Percentiles rank a stretch among this genome's conserved stretches.
Evolutionary conservation across 371 early-diverging fungal species (phyloP).

Genomic region (Haplosporangium sp.): DNA sequence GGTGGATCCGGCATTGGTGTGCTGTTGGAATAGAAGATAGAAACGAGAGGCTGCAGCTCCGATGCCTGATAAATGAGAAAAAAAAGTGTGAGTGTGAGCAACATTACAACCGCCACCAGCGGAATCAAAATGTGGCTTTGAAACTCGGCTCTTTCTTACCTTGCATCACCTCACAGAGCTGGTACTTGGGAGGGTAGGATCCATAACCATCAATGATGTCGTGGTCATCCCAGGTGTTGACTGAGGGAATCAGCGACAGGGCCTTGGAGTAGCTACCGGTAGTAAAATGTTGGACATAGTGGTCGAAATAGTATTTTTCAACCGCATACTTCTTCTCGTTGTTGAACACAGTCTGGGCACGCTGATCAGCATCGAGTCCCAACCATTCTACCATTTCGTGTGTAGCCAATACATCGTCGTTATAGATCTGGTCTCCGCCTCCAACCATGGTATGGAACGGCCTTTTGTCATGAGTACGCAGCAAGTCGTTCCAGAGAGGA

Average conservation of each 20-base stretch:
- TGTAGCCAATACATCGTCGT: constrained; percentile 69
- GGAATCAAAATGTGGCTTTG: background rate
- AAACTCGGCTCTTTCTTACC: constrained; percentile 24
- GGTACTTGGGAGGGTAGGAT: constrained; percentile 85
- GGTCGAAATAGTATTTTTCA: constrained; percentile 80
- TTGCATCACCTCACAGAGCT: constrained; percentile 70
- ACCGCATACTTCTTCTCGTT: constrained; percentile 66
- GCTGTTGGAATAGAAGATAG: constrained; percentile 89
- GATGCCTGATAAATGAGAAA: constrained; percentile 59
- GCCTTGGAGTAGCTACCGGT: constrained; percentile 71
- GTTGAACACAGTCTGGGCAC: constrained; percentile 61
- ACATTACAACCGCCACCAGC: background rate
- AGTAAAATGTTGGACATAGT: constrained; percentile 78
- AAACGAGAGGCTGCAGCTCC: constrained; percentile 76
- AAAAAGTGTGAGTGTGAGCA: background rate
- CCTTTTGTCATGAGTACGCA: constrained; percentile 65
- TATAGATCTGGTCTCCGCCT: constrained; percentile 90
- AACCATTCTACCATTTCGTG: constrained; percentile 73
- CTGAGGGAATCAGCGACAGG: constrained; percentile 78
- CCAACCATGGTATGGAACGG: constrained; percentile 87
- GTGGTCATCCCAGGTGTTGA: constrained; percentile 87
- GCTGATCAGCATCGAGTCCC: constrained; percentile 56
- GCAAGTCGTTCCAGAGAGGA: constrained; percentile 84
- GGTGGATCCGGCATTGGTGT: constrained; percentile 72
- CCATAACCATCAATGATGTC: constrained; percentile 86